Base-by-base conservation (phyloP, 805 yeast genomes). In the Starmerella apis region DNA sequence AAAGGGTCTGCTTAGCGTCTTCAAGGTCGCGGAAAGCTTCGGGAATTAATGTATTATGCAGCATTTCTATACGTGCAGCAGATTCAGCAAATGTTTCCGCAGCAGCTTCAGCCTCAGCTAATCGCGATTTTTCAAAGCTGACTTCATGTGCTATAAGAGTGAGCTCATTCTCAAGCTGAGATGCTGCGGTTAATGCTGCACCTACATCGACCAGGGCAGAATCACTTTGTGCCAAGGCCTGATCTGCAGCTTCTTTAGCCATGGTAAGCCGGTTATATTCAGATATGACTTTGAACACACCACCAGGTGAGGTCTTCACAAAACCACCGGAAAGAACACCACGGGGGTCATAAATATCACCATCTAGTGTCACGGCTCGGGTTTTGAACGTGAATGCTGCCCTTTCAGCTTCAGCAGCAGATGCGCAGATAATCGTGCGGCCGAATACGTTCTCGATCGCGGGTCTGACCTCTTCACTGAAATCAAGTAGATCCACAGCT, bases 371-470 rank as follows among this genome's bases (percentile, higher is more conserved):
- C 14, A 94, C 86, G 27, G 94, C 92, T 63, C 88, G 80, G 63
- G 87, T 86, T 0, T 96, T 86, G n/a, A 92, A 52, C 33, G 50
- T 20, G 43, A 49, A 55, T 7, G 59, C 56, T 1, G 54, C 83
- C 43, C 73, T 71, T 58, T 88, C 83, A 0, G 98, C 97, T 0
- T 94, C 80, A 14, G 83, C 81, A 0, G 95, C 84, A 65, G 87
- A 94, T 18, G 78, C 69, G 68, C 98, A 92, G 20, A 92, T 75
- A 39, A 94, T 75, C n/a, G 94, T 84, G 20, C 78, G 72, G 14
- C 98, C 98, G 67, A 92, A 92, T 20, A 90, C 86, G 58, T 78
- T 86, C 57, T 85, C 81, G 92, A 94, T 85, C 0, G 97, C 98
- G 48, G 74, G 79, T 3, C 72, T 52, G 20, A 86, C 80, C 49